phyloP scores from a whole-genome alignment of 1,284 basidiomycete species.

The Stygiomarasmius scandens region DNA sequence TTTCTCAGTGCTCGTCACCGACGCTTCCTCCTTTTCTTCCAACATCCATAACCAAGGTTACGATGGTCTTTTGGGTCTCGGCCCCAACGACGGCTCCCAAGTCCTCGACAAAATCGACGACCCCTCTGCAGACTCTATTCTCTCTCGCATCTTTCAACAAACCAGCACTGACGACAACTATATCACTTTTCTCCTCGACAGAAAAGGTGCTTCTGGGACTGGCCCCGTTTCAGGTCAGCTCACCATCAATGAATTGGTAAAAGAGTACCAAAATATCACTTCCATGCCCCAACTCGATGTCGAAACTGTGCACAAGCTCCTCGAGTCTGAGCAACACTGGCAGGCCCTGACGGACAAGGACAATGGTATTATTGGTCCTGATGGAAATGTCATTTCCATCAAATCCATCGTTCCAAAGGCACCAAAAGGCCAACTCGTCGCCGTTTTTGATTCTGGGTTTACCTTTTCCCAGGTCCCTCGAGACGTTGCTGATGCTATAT shows the following conservation, averaged over 20 bases:
- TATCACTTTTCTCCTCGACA: conserved; percentile 69
- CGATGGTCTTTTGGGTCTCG: conserved; percentile 73
- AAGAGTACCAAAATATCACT: conserved; percentile 63
- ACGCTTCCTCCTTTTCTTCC: conserved; percentile 68
- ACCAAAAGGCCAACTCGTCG: conserved; percentile 64
- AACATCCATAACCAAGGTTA: conserved; percentile 62
- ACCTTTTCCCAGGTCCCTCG: conserved; percentile 73
- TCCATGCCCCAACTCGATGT: conserved; percentile 66
- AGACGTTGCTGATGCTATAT: conserved; percentile 74
- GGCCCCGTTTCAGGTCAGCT: conserved; percentile 54
- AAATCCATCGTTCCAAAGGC: conserved; percentile 70
- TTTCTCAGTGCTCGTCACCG: conserved; percentile 59
- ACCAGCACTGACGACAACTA: conserved; percentile 59
- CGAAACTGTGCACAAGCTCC: conserved; percentile 60
- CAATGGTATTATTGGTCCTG: conserved; percentile 68
- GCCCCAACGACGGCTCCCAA: conserved; percentile 70
- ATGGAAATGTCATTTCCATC: conserved; percentile 62
- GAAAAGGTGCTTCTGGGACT: conserved; percentile 46
- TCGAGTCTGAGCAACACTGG: conserved; percentile 76
- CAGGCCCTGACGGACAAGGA: conserved; percentile 67
- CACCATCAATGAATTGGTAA: conserved; percentile 58
- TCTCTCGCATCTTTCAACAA: conserved; percentile 63
- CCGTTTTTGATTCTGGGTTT: conserved; percentile 76
- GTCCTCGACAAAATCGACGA: conserved; percentile 60
- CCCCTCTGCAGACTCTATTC: conserved; percentile 45